Evolutionary conservation across 139 green algal species (phyloP), one percentile per base, ranked within the genome.

Genomic region (Pleodorina starrii): DNA sequence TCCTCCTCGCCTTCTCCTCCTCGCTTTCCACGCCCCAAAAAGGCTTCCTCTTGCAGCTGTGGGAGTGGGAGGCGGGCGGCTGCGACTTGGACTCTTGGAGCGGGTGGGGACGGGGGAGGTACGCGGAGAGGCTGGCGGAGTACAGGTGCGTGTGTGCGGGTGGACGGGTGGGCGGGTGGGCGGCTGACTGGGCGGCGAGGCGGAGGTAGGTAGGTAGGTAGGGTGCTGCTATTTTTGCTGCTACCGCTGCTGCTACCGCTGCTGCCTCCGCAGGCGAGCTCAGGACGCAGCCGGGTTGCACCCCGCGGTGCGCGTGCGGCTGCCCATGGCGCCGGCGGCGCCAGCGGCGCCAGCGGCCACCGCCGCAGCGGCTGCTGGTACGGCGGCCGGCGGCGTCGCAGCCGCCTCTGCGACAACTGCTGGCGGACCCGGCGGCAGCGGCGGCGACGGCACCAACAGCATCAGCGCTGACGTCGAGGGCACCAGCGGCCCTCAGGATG

Each of bases 41-140:
- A 87, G 60, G 81, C 60, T 87, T 87, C 60, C 60, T 87, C 59
- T 42, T 87, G 42, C 81, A 87, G 81, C 81, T 87, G 43, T 87
- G 81, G 81, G 81, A 87, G 42, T 87, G 81, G 81, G 81, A 87
- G 60, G 43, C 60, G 43, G n/a, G 3, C 3, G 60, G 60, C n/a
- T 77, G 60, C 44, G 25, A 59, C 36, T 29, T 63, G 25, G 63
- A 63, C 35, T 54, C 21, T 3, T 87, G 81, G 81, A 4, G 42
- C 2, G 81, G 81, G 2, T 87, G 81, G 81, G 35, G 36, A 59
- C 60, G 63, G 81, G 36, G 21, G 5, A 21, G 60, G 5, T 77
- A 74, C 11, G 59, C 81, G 27, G 81, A 87, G 44, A 40, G 81
- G 11, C 63, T 87, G 43, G 81, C 60, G 42, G 60, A 63, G 43